Percentiles rank a stretch among this genome's conserved stretches.
These are phyloP conservation scores for Uronychia binucleata DNA, from an alignment of 73 alveolate genomes.

Conservation along the genomic window DNA sequence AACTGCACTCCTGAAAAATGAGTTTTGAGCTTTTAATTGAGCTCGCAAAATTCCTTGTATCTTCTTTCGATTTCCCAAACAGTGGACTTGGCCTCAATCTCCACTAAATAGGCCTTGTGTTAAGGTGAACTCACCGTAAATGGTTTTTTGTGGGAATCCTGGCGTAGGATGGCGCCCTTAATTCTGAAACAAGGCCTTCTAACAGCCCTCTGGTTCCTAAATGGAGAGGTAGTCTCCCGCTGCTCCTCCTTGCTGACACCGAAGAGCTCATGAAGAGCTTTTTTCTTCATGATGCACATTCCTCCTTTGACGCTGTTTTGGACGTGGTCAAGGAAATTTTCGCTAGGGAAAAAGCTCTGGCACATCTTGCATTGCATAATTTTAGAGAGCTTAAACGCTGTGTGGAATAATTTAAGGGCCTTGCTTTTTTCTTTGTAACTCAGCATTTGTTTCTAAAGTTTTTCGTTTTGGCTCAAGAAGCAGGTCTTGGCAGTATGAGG, in stretches of 20 bases:
- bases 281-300: neutral
- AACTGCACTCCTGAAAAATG: conserved; percentile 28
- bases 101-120: conserved; percentile 9
- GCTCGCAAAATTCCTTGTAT: conserved; percentile 17
- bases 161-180: neutral
- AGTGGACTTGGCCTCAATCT: conserved; percentile 4
- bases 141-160: neutral
- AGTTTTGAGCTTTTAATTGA: conserved; percentile 32
- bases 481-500: neutral
- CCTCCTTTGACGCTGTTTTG: neutral
- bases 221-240: neutral
- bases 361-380: neutral
- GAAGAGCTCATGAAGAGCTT: neutral
- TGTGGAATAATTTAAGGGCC: neutral
- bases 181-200: neutral
- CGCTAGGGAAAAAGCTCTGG: neutral
- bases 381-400: neutral
- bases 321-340: neutral
- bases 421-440: neutral
- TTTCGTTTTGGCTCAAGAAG: neutral
- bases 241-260: neutral
- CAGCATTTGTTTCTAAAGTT: neutral
- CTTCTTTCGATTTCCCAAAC: conserved; percentile 14
- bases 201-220: neutral
- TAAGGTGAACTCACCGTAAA: neutral